These are phyloP conservation scores for Adansonia madagascariensis DNA, from an alignment of 441 rosid species.

Conservation along the genomic window DNA sequence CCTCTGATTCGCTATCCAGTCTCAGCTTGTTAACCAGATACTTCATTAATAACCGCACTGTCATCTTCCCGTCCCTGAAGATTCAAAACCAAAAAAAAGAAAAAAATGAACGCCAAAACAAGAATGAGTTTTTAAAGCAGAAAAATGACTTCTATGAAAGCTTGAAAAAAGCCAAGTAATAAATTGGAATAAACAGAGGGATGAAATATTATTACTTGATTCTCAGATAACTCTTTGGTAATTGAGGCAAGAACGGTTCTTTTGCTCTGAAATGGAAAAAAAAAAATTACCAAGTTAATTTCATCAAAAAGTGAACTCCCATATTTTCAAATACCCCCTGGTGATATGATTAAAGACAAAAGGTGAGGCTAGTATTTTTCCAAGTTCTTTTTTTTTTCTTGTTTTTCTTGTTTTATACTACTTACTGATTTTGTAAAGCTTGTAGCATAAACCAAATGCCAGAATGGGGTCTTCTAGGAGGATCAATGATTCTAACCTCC, in stretches of 20 bases:
- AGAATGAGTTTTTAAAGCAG: conserved; percentile 3
- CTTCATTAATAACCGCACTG: conserved; percentile 85
- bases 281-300: conserved; percentile 15
- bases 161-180: background rate
- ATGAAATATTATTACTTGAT: conserved; percentile 66
- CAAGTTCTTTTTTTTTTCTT: background rate
- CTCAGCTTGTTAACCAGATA: conserved; percentile 93
- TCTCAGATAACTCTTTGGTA: conserved; percentile 92
- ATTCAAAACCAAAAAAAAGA: conserved; percentile 15
- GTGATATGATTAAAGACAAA: conserved; percentile 5
- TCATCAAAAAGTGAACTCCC: background rate
- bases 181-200: background rate
- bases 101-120: conserved; percentile 14
- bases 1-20: conserved; percentile 97
- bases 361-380: background rate
- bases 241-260: conserved; percentile 92
- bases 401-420: conserved; percentile 17
- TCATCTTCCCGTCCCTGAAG: conserved; percentile 93
- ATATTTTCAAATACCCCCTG: background rate
- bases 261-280: conserved; percentile 60
- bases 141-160: background rate
- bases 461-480: conserved; percentile 83
- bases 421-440: conserved; percentile 94
- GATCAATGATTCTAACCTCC: conserved; percentile 70
- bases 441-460: conserved; percentile 94